Conservation (phyloP, 345 rosid species). For the Eutrema yunnanense region DNA sequence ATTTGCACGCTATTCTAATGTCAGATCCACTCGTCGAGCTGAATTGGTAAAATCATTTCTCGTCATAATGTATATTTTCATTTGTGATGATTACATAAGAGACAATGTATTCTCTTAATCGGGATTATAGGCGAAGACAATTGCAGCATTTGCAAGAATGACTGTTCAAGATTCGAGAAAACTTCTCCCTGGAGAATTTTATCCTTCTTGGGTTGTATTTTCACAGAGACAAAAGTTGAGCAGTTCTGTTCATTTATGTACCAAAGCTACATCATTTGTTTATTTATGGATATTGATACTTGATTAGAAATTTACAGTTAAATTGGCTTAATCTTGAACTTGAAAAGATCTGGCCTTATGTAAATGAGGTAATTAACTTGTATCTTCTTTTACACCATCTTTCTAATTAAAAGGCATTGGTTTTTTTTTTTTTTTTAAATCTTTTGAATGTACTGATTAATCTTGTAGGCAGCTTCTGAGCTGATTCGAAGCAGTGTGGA, state of each 20-base stretch:
- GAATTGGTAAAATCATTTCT: conserved; percentile 35
- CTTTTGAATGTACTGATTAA: not conserved
- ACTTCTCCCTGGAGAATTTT: conserved; percentile 52
- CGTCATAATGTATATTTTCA: not conserved
- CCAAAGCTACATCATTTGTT: not conserved
- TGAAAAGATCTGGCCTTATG: conserved; percentile 88
- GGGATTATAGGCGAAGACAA: conserved; percentile 45
- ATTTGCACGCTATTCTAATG: conserved; percentile 53
- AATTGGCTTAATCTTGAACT: conserved; percentile 79
- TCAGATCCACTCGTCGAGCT: conserved; percentile 51
- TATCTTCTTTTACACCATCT: not conserved
- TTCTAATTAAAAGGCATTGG: not conserved
- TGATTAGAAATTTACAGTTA: conserved; percentile 44
- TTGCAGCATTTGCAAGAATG: conserved; percentile 88
- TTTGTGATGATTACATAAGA: not conserved
- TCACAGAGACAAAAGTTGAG: conserved; percentile 74
- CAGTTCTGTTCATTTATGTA: not conserved
- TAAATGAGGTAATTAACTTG: conserved; percentile 47
- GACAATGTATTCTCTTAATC: not conserved
- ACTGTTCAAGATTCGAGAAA: conserved; percentile 82
- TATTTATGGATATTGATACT: conserved; percentile 14
- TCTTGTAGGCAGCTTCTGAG: conserved; percentile 82
- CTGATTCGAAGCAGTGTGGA: conserved; percentile 68
- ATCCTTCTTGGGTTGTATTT: conserved; percentile 88
- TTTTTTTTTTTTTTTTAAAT: not conserved